Evolutionary conservation across 2,329 filamentous ascomycete genomes (phyloP).

Genomic region (Pseudogymnoascus sp.): DNA sequence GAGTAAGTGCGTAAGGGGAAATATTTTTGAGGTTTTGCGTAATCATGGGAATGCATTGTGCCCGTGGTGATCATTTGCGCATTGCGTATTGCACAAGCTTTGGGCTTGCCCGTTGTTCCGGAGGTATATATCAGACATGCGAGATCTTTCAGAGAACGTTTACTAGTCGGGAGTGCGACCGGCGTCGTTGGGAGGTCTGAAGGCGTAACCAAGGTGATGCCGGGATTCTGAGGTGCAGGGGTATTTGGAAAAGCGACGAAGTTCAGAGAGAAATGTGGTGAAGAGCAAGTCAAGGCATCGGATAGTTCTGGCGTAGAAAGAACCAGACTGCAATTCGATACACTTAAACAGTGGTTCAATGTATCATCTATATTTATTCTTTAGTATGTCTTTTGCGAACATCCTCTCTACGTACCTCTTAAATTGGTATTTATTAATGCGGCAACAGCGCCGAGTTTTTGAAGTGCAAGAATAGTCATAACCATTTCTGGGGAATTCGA

Average conservation of each 20-base stretch:
- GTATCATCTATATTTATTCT: constrained; percentile 30
- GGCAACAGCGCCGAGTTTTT: constrained; percentile 36
- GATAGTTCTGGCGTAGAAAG: constrained; percentile 37
- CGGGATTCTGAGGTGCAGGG: constrained; percentile 2
- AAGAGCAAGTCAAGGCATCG: constrained; percentile 22
- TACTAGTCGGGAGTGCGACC: constrained; percentile 25
- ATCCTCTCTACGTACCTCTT: constrained; percentile 29
- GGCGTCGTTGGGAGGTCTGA: constrained; percentile 14
- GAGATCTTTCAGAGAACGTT: constrained; percentile 29
- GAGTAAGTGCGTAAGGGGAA: constrained; percentile 38
- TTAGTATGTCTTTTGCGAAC: neutral
- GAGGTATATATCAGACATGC: constrained; percentile 38
- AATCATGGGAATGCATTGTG: constrained; percentile 30
- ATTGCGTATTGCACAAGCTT: constrained; percentile 35
- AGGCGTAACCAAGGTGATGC: constrained; percentile 13
- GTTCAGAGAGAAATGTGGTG: constrained; percentile 32
- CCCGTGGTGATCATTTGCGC: constrained; percentile 30
- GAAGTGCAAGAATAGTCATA: constrained; percentile 34
- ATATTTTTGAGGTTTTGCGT: constrained; percentile 32
- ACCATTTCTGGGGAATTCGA: constrained; percentile 42
- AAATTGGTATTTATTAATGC: constrained; percentile 39
- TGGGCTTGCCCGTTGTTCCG: constrained; percentile 39
- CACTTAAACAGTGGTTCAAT: constrained; percentile 35
- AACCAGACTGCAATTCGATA: constrained; percentile 33
- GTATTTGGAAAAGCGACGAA: constrained; percentile 29